Base-by-base conservation (phyloP, 2,329 filamentous ascomycete genomes). In the Aspergillus novoparasiticus region DNA sequence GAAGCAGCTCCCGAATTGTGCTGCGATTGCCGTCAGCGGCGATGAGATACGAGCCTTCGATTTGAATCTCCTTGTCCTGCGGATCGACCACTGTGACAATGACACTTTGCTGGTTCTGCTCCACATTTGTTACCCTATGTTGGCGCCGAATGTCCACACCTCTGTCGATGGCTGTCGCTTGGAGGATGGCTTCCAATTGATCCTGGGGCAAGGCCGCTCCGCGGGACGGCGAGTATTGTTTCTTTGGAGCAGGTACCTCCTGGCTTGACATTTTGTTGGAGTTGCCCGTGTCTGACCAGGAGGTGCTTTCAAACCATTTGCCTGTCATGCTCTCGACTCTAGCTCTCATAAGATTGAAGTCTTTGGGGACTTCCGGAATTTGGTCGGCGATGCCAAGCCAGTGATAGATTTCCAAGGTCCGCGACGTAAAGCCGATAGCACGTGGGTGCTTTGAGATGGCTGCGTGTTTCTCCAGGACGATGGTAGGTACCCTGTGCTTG, bases 341-440 rank as follows among this genome's bases (percentile, higher is more conserved):
- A 56, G 72, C 66, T 34, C 68, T 64, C 45, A 71, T 43, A 55
- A 72, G 56, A 58, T 61, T 53, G 67, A 68, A 71, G n/a, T 67
- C 62, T 21, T 62, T 51, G 2, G 67, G 63, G 0, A 61, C 63
- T 4, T 53, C 61, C 23, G 63, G 69, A 4, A 73, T 66, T 2
- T 63, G 61, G 5, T 75, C 68, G 16, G 71, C 67, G 46, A 75
- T 66, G 4, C 72, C 75, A 1, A 79, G 61, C 0, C 61, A 54
- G 1, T 72, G 73, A 41, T 73, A 76, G 0, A 79, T 64, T 57
- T 82, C 80, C 63, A 81, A 74, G 1, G 78, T 80, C 2, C 79
- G 71, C 1, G 73, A 51, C 9, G 76, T 80, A 58, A 79, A 73
- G 8, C 76, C 73, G 6, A 78, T 71, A 9, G 77, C 75, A 12